Percentiles rank a stretch among this genome's conserved stretches.
Conservation (phyloP, 2,329 filamentous ascomycete species). For the Alternaria burnsii region DNA sequence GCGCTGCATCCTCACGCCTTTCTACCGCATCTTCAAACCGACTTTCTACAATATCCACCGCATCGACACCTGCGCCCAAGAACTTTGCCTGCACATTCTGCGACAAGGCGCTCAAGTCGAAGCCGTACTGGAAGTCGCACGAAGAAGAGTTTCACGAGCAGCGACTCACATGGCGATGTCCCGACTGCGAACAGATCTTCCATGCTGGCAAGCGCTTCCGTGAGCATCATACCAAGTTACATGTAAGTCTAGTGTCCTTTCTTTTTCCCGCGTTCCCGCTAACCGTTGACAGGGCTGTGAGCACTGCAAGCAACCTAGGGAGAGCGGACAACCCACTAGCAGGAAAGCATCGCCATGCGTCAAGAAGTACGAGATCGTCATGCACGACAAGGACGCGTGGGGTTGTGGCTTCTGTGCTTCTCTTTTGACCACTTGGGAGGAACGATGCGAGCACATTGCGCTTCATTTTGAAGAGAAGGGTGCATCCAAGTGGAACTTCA, state of each 20-base stretch:
- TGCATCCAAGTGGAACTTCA: slow-evolving; percentile 71
- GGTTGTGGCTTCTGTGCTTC: slow-evolving; percentile 74
- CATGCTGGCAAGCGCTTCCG: slow-evolving; percentile 74
- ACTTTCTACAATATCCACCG: slow-evolving; percentile 47
- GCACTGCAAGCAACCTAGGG: slow-evolving; percentile 71
- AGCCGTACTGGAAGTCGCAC: slow-evolving; percentile 75
- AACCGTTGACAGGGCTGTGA: slow-evolving; percentile 59
- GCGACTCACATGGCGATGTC: slow-evolving; percentile 72
- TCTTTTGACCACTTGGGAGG: slow-evolving; percentile 69
- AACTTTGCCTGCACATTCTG: slow-evolving; percentile 58
- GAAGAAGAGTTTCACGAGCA: slow-evolving; percentile 75
- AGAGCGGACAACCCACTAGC: slow-evolving; percentile 61
- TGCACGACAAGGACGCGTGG: slow-evolving; percentile 72
- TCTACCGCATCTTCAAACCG: slow-evolving; percentile 48
- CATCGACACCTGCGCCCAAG: slow-evolving; percentile 45
- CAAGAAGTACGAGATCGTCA: slow-evolving; percentile 53
- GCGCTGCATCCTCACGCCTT: slow-evolving; percentile 47
- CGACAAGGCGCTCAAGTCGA: slow-evolving; percentile 72
- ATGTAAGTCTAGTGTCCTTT: slow-evolving; percentile 54
- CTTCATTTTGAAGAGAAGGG: slow-evolving; percentile 73
- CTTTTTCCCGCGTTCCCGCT: slow-evolving; percentile 12
- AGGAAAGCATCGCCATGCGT: slow-evolving; percentile 58
- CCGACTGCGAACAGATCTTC: slow-evolving; percentile 73
- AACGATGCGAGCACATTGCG: slow-evolving; percentile 73
- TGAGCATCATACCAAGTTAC: slow-evolving; percentile 72